phyloP scores from a whole-genome alignment of 2,329 filamentous ascomycete species.

The Fusarium subglutinans region DNA sequence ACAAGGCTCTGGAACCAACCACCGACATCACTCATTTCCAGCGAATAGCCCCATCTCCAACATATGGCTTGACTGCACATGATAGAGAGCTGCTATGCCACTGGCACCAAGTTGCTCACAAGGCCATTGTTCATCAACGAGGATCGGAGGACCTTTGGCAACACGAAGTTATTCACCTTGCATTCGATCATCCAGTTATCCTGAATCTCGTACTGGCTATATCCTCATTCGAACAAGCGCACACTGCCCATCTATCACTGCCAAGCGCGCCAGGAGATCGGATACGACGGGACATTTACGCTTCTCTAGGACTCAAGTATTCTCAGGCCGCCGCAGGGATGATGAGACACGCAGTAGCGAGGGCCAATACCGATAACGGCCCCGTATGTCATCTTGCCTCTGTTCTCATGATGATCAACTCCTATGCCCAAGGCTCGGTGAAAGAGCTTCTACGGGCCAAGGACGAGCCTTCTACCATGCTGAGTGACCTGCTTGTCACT shows the following conservation, averaged over 20 bases:
- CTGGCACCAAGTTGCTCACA: background rate
- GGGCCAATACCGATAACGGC: background rate
- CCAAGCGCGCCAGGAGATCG: background rate
- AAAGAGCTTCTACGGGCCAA: background rate
- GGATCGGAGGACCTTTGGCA: background rate
- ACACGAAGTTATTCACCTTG: background rate
- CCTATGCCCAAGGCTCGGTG: background rate
- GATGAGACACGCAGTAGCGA: background rate
- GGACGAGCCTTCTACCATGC: background rate
- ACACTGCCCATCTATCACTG: background rate
- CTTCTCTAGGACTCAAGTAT: background rate
- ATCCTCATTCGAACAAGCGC: background rate
- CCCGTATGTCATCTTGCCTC: background rate
- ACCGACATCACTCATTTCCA: background rate
- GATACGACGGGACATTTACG: background rate
- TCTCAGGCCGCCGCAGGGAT: background rate
- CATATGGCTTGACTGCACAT: background rate
- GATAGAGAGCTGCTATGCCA: background rate
- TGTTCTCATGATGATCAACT: constrained; percentile 4
- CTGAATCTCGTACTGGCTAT: background rate
- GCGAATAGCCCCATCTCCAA: background rate
- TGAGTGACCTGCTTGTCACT: background rate
- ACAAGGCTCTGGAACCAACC: background rate
- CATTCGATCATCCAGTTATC: background rate
- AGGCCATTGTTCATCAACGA: background rate